Evolutionary conservation across 2,329 filamentous ascomycete species (phyloP), one percentile per base, ranked within the genome.

Genomic region (Fusarium albidum): DNA sequence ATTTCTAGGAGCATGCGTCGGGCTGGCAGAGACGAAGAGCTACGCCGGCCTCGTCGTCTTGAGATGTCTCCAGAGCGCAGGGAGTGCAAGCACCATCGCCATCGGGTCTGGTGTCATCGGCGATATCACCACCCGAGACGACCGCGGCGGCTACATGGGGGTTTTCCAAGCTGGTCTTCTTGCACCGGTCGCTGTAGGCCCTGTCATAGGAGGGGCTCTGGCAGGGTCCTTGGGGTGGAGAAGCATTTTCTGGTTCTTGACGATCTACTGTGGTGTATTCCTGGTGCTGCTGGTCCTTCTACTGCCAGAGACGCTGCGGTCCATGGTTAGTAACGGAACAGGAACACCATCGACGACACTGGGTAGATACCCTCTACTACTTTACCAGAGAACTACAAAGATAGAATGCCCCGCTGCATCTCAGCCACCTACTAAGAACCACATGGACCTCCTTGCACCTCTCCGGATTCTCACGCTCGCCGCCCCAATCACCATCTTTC

Each of bases 1-100:
- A 6, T 82, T 81, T 48, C 70, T 81, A 2, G 52, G 73, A 8
- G 71, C 80, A 3, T 82, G 80, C 43, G 69, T 82, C 10, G 74
- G 69, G 0, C 69, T 82, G 7, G 77, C 71, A 5, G 71, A 79
- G 5, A 73, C 72, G 3, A 71, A 71, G 4, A 79, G 73, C 34
- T 80, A 79, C 49, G 66, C 69, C 0, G 63, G 74, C 1, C 67
- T 82, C 28, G 65, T 83, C 50, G 62, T 76, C 4, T 74, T 82
- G 18, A 70, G 80, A 35, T 76, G 71, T 2, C 39, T 82, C 8
- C 81, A 83, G 65, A 75, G 77, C 9, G 74, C 75, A 2, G 79
- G 79, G 3, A 79, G 77, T 55, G 75, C 78, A 2, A 77, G 77
- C 2, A 80, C 48, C 1, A 54, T 58, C 4, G 57, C 55, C 1